phyloP scores from a whole-genome alignment of 2,329 filamentous ascomycete species.

The Alternaria sp. region DNA sequence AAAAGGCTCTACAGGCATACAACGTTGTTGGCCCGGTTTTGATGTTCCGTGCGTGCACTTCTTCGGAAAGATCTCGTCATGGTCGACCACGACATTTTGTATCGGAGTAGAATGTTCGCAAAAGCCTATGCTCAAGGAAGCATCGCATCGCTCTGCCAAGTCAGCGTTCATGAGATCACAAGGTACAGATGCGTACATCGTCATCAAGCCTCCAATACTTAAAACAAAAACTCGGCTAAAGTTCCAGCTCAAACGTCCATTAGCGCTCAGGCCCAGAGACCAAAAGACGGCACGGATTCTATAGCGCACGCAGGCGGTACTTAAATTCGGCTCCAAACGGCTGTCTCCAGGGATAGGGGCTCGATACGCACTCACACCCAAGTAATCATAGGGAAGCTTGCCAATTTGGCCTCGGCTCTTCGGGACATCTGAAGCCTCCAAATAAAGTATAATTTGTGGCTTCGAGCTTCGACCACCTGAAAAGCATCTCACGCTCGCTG shows the following conservation, averaged over 20 bases:
- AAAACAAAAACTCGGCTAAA: not conserved
- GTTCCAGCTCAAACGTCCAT: not conserved
- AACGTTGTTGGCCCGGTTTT: not conserved
- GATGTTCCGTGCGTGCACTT: not conserved
- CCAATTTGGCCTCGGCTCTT: not conserved
- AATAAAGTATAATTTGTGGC: not conserved
- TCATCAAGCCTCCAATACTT: not conserved
- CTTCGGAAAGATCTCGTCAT: not conserved
- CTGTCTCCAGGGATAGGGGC: not conserved
- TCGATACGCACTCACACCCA: not conserved
- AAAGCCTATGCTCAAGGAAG: not conserved
- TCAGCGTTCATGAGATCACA: not conserved
- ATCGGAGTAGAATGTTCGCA: not conserved
- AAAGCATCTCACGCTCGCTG: not conserved
- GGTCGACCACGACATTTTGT: not conserved
- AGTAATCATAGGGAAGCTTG: not conserved
- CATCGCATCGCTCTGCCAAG: not conserved
- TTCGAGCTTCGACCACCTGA: not conserved
- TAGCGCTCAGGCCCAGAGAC: not conserved
- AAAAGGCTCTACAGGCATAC: not conserved
- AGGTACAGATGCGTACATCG: not conserved
- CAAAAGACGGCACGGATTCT: not conserved
- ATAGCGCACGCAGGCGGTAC: not conserved
- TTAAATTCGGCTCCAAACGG: not conserved
- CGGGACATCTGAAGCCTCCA: not conserved